phyloP scores from a whole-genome alignment of 257 asterid genomes.

The Marsdenia floribunda region DNA sequence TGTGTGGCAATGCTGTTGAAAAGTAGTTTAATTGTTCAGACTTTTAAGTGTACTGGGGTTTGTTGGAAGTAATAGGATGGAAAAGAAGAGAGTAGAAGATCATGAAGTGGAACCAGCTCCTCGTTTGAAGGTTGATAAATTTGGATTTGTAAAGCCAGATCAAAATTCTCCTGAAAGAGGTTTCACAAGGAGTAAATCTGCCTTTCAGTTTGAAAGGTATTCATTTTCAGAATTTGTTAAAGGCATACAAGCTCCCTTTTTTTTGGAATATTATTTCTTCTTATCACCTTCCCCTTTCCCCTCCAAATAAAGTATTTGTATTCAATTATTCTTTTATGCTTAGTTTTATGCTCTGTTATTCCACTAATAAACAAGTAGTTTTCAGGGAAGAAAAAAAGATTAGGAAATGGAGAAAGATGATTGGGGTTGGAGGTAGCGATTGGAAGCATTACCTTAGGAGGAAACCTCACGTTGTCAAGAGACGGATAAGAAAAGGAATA shows the following conservation, averaged over 20 bases:
- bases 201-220: slow-evolving; percentile 73
- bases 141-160: slow-evolving; percentile 49
- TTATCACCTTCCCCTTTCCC: background rate
- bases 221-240: background rate
- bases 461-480: slow-evolving; percentile 88
- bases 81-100: slow-evolving; percentile 66
- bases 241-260: background rate
- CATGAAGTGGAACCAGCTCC: slow-evolving; percentile 41
- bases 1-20: slow-evolving; percentile 23
- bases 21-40: slow-evolving; percentile 13
- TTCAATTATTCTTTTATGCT: background rate
- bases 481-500: slow-evolving; percentile 96
- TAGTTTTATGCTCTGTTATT: background rate
- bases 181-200: slow-evolving; percentile 53
- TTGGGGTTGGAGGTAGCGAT: slow-evolving; percentile 98
- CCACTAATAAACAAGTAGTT: slow-evolving; percentile 16
- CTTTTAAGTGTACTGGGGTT: slow-evolving; percentile 21
- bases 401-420: slow-evolving; percentile 98
- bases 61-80: slow-evolving; percentile 44
- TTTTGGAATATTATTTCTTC: background rate
- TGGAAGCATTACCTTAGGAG: slow-evolving; percentile 95
- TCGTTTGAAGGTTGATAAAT: slow-evolving; percentile 58
- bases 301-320: background rate
- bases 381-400: slow-evolving; percentile 85
- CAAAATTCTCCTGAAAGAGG: slow-evolving; percentile 56